Evolutionary conservation across 345 rosid genomes (phyloP), one percentile per base, ranked within the genome.

Genomic region (Aethionema arabicum): DNA sequence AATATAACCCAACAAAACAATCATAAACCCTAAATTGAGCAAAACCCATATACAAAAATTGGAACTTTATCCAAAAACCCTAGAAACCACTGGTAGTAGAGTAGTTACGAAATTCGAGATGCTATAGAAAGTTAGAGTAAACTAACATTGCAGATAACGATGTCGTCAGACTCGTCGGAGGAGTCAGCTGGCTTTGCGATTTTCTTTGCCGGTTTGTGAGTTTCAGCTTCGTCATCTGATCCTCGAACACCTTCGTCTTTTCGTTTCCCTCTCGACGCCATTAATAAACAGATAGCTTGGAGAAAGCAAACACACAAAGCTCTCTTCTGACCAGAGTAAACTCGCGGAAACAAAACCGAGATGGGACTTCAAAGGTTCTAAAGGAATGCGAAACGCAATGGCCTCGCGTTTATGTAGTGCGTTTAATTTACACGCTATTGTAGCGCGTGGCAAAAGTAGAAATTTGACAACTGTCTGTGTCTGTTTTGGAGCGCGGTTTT

Each of bases 221-320:
- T 54, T 8, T 81, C 90, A 45, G 73, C 64, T 45, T 82, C 82
- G 46, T 79, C 96, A 57, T 83, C 91, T 7, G 88, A 85, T 10
- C 61, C 82, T 32, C 63, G 48, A 4, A 68, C 87, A 27, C 74
- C 75, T 15, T 77, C 81, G 42, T 84, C 86, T 78, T 82, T 90
- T 32, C 99, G 65, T 85, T 93, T 90, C 42, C 96, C 88, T 72
- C 78, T 90, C n/a, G 63, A 71, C 36, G 95, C 80, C 97, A 93
- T 91, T 73, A 46, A 11, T 32, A 0, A 16, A 15, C 44, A 15
- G 52, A 52, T 16, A 3, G 33, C 40, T 67, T 66, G 50, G 43
- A 10, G 2, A 36, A 43, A 33, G 0, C 38, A 51, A 7, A 52
- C 62, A 48, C 53, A 54, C 46, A 54, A 51, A 51, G 21, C 6